Conservation (phyloP, 305 asterid species). For the Solanum hybrid region DNA sequence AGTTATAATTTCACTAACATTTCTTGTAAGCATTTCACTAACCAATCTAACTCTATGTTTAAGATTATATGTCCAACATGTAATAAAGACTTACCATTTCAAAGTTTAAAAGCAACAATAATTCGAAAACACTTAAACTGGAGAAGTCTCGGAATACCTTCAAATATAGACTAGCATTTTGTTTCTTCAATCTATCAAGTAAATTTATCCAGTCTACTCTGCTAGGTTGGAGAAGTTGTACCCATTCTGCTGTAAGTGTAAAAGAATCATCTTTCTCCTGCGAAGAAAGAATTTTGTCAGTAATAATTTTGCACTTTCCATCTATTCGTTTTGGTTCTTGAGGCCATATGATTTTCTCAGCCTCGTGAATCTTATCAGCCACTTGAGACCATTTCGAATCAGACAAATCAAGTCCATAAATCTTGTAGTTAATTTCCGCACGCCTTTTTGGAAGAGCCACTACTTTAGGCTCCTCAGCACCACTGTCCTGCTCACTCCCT, state of each 20-base stretch:
- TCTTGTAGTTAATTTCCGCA: not conserved
- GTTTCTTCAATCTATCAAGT: not conserved
- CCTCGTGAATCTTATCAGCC: not conserved
- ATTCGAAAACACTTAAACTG: not conserved
- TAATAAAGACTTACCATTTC: not conserved
- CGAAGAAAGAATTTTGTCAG: not conserved
- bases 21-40: not conserved
- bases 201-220: not conserved
- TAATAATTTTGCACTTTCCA: not conserved
- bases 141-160: not conserved
- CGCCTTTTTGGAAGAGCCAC: not conserved
- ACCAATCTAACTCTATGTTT: not conserved
- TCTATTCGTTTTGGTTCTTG: not conserved
- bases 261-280: not conserved
- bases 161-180: not conserved
- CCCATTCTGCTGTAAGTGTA: not conserved
- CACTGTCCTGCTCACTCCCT: not conserved
- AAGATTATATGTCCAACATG: not conserved
- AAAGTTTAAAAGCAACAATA: not conserved
- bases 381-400: not conserved
- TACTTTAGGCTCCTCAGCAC: not conserved
- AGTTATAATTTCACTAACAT: not conserved
- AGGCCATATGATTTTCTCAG: not conserved
- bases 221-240: not conserved
- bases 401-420: not conserved